These are phyloP conservation scores for Fraxinus quadrangulata DNA, from an alignment of 257 asterid species.

Conservation along the genomic window DNA sequence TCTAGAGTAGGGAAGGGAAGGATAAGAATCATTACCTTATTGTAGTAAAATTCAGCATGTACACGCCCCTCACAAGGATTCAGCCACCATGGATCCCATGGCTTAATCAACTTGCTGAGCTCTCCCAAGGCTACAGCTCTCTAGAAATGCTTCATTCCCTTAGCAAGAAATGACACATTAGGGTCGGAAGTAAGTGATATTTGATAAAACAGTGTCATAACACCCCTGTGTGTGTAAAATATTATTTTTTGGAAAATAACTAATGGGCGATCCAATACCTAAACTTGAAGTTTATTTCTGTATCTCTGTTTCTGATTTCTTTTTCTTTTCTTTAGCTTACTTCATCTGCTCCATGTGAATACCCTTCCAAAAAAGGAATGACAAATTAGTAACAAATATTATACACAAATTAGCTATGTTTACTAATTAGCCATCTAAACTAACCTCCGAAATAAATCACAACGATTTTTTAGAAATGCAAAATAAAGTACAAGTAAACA, in stretches of 20 bases:
- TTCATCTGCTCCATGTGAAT: no score
- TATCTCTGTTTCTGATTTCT: no score
- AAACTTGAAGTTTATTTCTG: no score
- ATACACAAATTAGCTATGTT: background rate
- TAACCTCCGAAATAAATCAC: background rate
- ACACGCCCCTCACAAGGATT: constrained; percentile 29
- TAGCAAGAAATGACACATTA: constrained; percentile 22
- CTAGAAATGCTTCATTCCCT: constrained; percentile 61
- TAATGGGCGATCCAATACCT: no score
- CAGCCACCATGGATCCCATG: constrained; percentile 98
- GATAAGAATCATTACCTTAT: constrained; percentile 52
- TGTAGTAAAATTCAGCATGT: constrained; percentile 56
- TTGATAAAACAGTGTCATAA: no score
- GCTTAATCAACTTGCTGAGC: constrained; percentile 75
- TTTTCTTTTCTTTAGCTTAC: no score
- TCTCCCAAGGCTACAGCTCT: constrained; percentile 83
- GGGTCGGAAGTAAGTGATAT: no score
- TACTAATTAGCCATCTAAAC: background rate
- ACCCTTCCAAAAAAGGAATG: no score
- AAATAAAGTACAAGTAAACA: constrained; percentile 12
- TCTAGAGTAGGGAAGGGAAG: background rate
- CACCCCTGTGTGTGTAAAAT: no score
- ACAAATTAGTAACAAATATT: no score
- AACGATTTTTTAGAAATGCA: background rate
- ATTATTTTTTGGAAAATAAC: no score